phyloP scores from a whole-genome alignment of 306 rosid species.

The Biancaea sappan region DNA sequence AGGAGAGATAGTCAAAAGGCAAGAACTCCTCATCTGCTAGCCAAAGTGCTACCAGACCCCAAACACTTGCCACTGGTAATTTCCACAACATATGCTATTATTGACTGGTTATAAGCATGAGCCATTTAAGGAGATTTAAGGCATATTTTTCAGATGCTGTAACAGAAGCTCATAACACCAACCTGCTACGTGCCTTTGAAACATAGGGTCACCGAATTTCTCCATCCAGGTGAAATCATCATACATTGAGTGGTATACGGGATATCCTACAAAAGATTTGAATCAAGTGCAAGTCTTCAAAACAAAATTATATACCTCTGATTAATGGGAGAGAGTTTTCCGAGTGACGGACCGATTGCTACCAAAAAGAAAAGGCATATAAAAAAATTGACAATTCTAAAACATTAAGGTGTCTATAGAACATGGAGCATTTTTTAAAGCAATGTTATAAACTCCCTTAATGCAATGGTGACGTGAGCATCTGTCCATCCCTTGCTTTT shows the following conservation, averaged over 20 bases:
- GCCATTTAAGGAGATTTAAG: conserved; percentile 1
- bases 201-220: conserved; percentile 75
- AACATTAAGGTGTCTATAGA: no score
- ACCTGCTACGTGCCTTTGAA: conserved; percentile 87
- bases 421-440: no score
- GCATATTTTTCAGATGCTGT: not conserved
- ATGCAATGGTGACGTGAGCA: no score
- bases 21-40: conserved; percentile 66
- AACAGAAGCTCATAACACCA: conserved; percentile 10
- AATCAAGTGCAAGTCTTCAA: not conserved
- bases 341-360: no score
- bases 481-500: no score
- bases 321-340: not conserved
- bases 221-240: conserved; percentile 80
- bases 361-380: no score
- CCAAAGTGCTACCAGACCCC: conserved; percentile 81
- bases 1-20: conserved; percentile 63
- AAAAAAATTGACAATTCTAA: no score
- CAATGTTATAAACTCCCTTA: no score
- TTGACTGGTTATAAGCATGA: not conserved
- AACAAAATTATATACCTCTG: not conserved
- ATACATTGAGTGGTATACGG: conserved; percentile 73
- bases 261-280: conserved; percentile 47
- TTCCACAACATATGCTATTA: conserved; percentile 5
- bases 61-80: conserved; percentile 63